Evolutionary conservation across 345 rosid species (phyloP), one percentile per base, ranked within the genome.

Genomic region (Draba incana): DNA sequence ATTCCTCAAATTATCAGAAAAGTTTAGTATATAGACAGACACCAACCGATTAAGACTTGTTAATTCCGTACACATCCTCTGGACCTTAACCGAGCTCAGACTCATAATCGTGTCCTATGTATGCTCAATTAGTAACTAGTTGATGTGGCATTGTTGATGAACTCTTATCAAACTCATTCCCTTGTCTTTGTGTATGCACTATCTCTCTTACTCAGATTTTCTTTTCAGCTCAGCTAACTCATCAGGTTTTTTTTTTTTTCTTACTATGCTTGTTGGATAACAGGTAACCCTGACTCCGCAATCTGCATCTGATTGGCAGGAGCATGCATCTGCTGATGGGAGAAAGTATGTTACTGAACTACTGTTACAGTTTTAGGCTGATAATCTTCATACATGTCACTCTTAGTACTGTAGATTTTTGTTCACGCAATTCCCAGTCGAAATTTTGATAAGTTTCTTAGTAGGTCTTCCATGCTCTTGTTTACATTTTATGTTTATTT

Each of bases 301-400:
- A 60, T 80, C 90, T 56, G 75, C 85, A 60, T 84, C 85, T 78
- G 96, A 94, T 64, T 94, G 99, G 97, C 96, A 86, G 81, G 97
- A 91, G 81, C 99, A 94, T 79, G 74, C 84, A 64, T 79, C 99
- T 58, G 78, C 85, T 64, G 96, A 87, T 75, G 99, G 95, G 59
- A 88, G 88, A 84, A 89, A 91, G 97, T 94, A 79, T 64, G 54
- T 28, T 75, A 33, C 75, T 67, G n/a, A 75, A 49, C 62, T 59
- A 31, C 16, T 57, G 10, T 59, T 56, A 25, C 14, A 55, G 10
- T 39, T 62, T 23, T 41, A 30, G 31, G 30, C 64, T 30, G 16
- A 47, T 23, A 39, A 47, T 55, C 31, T 38, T 68, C 24, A 30
- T 37, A 27, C 62, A 37, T 58, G 56, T 67, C 58, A 23, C 46